A percentile compares a stretch with the other conserved stretches of the same genome.
Conservation (phyloP, 495 filamentous ascomycete genomes). For the Penicillium roqueforti region DNA sequence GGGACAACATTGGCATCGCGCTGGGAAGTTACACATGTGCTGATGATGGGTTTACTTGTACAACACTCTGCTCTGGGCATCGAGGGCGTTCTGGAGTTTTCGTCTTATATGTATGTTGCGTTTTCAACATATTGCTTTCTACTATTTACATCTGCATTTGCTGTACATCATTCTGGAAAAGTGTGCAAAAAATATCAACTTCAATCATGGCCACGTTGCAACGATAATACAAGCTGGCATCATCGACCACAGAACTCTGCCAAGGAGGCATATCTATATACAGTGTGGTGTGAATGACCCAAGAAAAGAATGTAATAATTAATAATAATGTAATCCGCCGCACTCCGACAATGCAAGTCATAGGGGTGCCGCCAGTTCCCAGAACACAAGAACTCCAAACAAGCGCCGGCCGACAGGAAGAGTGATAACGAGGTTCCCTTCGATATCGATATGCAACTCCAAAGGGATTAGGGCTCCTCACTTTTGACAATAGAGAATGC, state of each 20-base stretch:
- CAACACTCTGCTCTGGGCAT: conserved; percentile 40
- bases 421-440: conserved; percentile 14
- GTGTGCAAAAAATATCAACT: conserved; percentile 11
- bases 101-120: background rate
- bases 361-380: conserved; percentile 4
- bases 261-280: background rate
- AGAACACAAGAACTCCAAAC: conserved; percentile 20
- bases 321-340: conserved; percentile 6
- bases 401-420: conserved; percentile 21
- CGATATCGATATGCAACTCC: background rate
- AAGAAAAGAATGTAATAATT: conserved; percentile 4
- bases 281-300: background rate
- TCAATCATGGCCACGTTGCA: conserved; percentile 10
- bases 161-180: conserved; percentile 6
- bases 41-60: conserved; percentile 21
- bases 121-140: background rate
- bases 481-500: conserved; percentile 1
- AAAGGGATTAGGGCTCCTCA: background rate
- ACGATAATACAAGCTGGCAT: conserved; percentile 2
- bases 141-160: conserved; percentile 12
- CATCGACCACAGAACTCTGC: background rate
- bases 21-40: conserved; percentile 19
- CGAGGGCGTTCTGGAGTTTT: conserved; percentile 26
- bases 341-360: conserved; percentile 12
- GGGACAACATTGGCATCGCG: conserved; percentile 1